These are phyloP conservation scores for Thraustochytrium sp. DNA, from an alignment of 352 stramenopile genomes.

Conservation along the genomic window DNA sequence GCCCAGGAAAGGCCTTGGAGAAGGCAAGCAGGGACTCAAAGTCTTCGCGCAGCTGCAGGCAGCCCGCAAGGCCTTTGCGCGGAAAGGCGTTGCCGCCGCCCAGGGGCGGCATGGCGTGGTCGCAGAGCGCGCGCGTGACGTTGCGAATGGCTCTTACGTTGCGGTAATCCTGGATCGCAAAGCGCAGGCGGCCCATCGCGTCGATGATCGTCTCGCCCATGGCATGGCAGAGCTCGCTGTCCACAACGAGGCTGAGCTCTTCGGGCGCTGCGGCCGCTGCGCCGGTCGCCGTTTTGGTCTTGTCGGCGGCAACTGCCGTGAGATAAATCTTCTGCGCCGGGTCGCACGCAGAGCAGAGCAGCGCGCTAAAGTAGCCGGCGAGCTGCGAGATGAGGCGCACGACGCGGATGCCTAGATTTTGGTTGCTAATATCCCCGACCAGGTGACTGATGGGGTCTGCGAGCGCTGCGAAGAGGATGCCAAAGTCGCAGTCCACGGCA, in stretches of 20 bases:
- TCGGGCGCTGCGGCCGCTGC: neutral
- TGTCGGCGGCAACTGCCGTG: neutral
- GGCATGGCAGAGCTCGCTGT: neutral
- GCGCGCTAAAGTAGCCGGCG: neutral
- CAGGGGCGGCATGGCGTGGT: neutral
- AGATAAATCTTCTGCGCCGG: conserved; percentile 6
- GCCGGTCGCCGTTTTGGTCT: neutral
- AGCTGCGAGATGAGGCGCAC: neutral
- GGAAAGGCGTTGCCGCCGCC: neutral
- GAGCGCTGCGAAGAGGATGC: neutral
- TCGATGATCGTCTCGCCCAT: neutral
- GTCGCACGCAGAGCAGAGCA: conserved; percentile 28
- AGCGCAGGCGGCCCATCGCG: neutral
- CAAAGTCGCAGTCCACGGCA: neutral
- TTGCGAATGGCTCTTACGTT: neutral
- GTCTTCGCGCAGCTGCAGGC: neutral
- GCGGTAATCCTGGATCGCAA: neutral
- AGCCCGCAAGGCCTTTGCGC: neutral
- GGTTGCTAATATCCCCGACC: neutral
- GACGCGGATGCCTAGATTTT: neutral
- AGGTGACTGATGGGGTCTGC: neutral
- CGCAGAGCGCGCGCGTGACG: neutral
- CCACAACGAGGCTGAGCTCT: neutral
- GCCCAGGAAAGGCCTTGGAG: neutral
- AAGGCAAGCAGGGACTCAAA: neutral